Percentiles rank a stretch among this genome's conserved stretches.
These are phyloP conservation scores for Halenospora varia DNA, from an alignment of 495 filamentous ascomycete genomes.

Conservation along the genomic window DNA sequence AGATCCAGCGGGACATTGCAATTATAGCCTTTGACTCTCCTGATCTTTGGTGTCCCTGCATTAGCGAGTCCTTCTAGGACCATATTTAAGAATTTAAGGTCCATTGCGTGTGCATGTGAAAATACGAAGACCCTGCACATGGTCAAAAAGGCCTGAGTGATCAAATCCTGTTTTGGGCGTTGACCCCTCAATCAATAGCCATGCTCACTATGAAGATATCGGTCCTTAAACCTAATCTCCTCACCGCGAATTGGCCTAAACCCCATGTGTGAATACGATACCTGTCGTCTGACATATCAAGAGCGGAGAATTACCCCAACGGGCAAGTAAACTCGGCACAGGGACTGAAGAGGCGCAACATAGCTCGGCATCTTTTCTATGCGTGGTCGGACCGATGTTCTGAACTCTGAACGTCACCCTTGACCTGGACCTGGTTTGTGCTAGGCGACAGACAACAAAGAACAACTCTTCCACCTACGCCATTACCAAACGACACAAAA, in stretches of 20 bases:
- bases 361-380: constrained; percentile 16
- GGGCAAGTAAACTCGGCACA: neutral
- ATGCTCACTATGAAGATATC: neutral
- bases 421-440: neutral
- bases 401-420: constrained; percentile 2
- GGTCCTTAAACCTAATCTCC: neutral
- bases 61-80: constrained; percentile 23
- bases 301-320: neutral
- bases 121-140: no score
- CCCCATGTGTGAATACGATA: neutral
- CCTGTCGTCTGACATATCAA: neutral
- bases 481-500: neutral
- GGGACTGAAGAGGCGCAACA: neutral
- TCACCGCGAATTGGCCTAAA: neutral
- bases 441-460: no score
- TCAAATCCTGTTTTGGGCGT: neutral
- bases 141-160: neutral
- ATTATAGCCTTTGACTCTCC: constrained; percentile 12
- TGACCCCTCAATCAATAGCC: neutral
- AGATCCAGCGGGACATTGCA: constrained; percentile 14
- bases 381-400: neutral
- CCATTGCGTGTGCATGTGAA: neutral
- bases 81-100: neutral
- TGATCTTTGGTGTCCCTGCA: constrained; percentile 30
- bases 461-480: neutral